These are phyloP conservation scores for Erigeron philadelphicus DNA, from an alignment of 140 eudicot species.

Conservation along the genomic window DNA sequence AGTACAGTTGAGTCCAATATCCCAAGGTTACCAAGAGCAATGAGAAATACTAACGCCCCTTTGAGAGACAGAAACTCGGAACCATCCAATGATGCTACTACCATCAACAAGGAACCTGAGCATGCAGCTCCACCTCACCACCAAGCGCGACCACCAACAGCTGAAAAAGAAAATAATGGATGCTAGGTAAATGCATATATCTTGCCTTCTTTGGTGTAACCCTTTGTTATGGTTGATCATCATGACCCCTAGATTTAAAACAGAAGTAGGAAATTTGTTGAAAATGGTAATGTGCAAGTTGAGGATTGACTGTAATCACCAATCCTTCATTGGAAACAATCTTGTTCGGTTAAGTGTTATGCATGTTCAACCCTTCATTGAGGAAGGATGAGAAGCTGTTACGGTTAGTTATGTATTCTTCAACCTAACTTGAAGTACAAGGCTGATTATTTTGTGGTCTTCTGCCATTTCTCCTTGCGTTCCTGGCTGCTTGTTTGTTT, in stretches of 20 bases:
- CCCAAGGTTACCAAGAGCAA: slow-evolving; percentile 78
- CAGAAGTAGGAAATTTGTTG: not conserved
- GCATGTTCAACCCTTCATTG: not conserved
- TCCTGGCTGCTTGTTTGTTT: no score
- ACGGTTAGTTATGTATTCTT: not conserved
- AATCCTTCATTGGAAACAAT: slow-evolving; percentile 11
- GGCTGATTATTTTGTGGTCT: not conserved
- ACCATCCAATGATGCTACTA: slow-evolving; percentile 23
- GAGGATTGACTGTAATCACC: not conserved
- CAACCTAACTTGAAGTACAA: not conserved
- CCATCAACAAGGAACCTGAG: slow-evolving; percentile 33
- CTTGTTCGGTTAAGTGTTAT: not conserved
- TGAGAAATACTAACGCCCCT: slow-evolving; percentile 46
- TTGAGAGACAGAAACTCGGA: slow-evolving; percentile 70
- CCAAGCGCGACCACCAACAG: slow-evolving; percentile 30
- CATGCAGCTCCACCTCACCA: slow-evolving; percentile 42
- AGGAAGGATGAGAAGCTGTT: no score
- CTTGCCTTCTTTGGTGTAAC: not conserved
- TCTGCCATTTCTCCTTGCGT: not conserved
- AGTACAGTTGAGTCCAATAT: slow-evolving; percentile 38
- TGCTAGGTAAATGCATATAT: not conserved
- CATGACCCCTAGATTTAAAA: slow-evolving; percentile 4
- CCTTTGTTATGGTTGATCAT: slow-evolving; percentile 3
- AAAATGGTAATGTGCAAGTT: not conserved
- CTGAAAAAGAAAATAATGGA: slow-evolving; percentile 63